Conservation (phyloP, 345 rosid genomes). For the Erodium maritimum region DNA sequence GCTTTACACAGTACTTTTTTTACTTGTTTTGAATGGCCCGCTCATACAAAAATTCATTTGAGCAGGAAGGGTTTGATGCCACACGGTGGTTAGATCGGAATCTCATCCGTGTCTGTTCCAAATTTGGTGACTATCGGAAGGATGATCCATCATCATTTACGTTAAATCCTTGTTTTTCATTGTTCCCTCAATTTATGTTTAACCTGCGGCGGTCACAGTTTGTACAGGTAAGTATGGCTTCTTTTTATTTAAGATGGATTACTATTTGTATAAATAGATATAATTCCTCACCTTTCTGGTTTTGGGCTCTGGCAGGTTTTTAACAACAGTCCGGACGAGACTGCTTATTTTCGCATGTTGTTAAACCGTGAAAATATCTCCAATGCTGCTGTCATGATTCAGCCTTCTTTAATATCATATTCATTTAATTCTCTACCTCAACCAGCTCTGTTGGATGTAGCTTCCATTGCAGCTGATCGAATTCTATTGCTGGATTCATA, state of each 20-base stretch:
- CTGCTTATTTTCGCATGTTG: slow-evolving; percentile 92
- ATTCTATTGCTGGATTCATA: slow-evolving; percentile 89
- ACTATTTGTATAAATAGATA: too few species aligned
- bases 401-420: slow-evolving; percentile 79
- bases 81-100: slow-evolving; percentile 96
- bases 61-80: slow-evolving; percentile 97
- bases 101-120: slow-evolving; percentile 85
- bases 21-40: not conserved
- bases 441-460: slow-evolving; percentile 89
- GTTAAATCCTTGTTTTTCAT: slow-evolving; percentile 73
- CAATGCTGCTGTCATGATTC: slow-evolving; percentile 97
- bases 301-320: slow-evolving; percentile 49
- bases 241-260: not conserved
- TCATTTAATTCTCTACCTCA: slow-evolving; percentile 71
- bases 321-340: too few species aligned
- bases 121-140: slow-evolving; percentile 91
- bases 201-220: slow-evolving; percentile 94
- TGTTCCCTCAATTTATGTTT: slow-evolving; percentile 98
- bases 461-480: slow-evolving; percentile 88
- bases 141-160: slow-evolving; percentile 94
- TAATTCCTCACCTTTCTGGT: too few species aligned
- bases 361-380: slow-evolving; percentile 81
- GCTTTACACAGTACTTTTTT: too few species aligned
- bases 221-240: slow-evolving; percentile 57
- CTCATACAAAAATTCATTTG: slow-evolving; percentile 3